These are phyloP conservation scores for Cyberlindnera nakhonratchasimensis DNA, from an alignment of 805 yeast species.

Conservation along the genomic window DNA sequence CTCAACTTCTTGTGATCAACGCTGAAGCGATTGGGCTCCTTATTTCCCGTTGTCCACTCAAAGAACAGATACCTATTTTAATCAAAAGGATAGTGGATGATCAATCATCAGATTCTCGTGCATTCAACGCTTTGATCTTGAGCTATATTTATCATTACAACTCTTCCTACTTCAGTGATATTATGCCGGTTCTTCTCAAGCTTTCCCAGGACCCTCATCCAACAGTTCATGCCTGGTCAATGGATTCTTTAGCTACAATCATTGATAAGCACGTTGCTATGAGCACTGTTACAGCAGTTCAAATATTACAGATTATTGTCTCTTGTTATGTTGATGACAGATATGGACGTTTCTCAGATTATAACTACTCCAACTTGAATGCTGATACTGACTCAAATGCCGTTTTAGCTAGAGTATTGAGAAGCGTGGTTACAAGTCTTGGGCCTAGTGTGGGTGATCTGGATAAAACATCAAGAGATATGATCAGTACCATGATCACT, in stretches of 20 bases:
- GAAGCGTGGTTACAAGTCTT: constrained; percentile 43
- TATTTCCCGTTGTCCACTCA: constrained; percentile 34
- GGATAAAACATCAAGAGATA: constrained; percentile 27
- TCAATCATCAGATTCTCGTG: constrained; percentile 61
- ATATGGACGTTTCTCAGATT: constrained; percentile 45
- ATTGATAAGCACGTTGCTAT: constrained; percentile 53
- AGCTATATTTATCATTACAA: constrained; percentile 44
- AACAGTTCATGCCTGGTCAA: constrained; percentile 68
- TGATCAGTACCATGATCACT: constrained; percentile 36
- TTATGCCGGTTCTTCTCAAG: constrained; percentile 55
- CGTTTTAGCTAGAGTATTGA: constrained; percentile 41
- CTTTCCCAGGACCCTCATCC: constrained; percentile 82
- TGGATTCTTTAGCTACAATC: constrained; percentile 54
- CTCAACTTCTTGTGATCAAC: constrained; percentile 42
- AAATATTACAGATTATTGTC: constrained; percentile 40
- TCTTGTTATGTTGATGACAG: constrained; percentile 42
- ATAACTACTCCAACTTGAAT: constrained; percentile 46
- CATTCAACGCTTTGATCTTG: constrained; percentile 49
- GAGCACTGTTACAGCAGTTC: constrained; percentile 40
- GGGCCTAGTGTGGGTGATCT: constrained; percentile 54
- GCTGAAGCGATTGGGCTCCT: constrained; percentile 59
- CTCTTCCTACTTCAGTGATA: constrained; percentile 39
- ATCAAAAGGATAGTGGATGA: constrained; percentile 65
- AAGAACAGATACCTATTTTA: constrained; percentile 47
- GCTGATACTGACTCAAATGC: constrained; percentile 42